Conservation (phyloP, 495 filamentous ascomycete genomes). For the Diplogelasinospora grovesii region DNA sequence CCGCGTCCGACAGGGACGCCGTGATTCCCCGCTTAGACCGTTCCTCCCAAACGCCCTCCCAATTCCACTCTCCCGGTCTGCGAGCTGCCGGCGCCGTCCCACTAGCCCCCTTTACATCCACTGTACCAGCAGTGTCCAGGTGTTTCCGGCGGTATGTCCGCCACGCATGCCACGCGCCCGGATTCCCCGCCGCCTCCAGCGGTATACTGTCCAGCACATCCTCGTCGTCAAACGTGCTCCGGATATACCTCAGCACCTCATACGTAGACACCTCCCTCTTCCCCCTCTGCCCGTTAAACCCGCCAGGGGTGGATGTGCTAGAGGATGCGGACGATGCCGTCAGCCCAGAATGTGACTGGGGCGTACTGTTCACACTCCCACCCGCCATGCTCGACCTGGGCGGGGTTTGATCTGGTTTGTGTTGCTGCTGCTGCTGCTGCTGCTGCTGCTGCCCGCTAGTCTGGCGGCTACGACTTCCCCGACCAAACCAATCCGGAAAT, state of each 20-base stretch:
- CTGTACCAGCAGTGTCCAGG: no score
- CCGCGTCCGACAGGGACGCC: slow-evolving; percentile 67
- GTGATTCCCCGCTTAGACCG: slow-evolving; percentile 70
- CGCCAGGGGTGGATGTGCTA: background rate
- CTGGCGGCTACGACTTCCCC: slow-evolving; percentile 25
- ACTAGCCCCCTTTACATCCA: background rate
- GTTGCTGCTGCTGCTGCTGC: no score
- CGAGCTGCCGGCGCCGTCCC: slow-evolving; percentile 17
- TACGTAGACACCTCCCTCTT: slow-evolving; percentile 41
- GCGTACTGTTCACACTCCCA: slow-evolving; percentile 18
- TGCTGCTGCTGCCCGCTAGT: slow-evolving; percentile 17
- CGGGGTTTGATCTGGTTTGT: slow-evolving; percentile 12
- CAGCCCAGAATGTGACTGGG: no score
- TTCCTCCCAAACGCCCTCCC: slow-evolving; percentile 91
- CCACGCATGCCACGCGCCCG: slow-evolving; percentile 89
- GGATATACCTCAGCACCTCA: slow-evolving; percentile 71
- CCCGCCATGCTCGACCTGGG: slow-evolving; percentile 8
- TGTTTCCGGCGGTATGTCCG: slow-evolving; percentile 56
- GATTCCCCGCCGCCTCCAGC: slow-evolving; percentile 75
- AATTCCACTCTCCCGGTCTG: slow-evolving; percentile 79
- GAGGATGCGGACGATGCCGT: slow-evolving; percentile 14
- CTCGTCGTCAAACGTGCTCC: slow-evolving; percentile 71
- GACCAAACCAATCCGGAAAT: slow-evolving; percentile 81
- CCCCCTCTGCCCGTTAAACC: slow-evolving; percentile 10
- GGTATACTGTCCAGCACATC: slow-evolving; percentile 70